Evolutionary conservation across 768 basidiomycete species (phyloP), one percentile per base, ranked within the genome.

Genomic region (Suillus fuscotomentosus): DNA sequence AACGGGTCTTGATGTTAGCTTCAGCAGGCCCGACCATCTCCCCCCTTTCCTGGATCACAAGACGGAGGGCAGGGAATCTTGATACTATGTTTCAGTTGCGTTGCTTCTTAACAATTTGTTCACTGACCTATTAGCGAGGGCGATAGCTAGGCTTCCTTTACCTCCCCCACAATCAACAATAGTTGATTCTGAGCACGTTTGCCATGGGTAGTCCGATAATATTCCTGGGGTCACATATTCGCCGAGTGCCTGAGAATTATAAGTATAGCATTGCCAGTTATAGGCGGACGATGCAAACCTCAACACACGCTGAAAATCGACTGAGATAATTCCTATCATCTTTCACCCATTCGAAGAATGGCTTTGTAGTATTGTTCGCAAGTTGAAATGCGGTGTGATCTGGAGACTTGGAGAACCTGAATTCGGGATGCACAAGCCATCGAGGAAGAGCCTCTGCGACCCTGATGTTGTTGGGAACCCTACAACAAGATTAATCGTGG

Each of bases 161-260:
- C 78, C 79, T 41, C 79, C 79, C 65, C 79, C 79, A 27, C 79
- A 73, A 63, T 81, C 79, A 39, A 81, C 76, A 50, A 81, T 75
- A 14, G 73, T 80, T 76, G 63, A 78, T 78, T 13, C 63, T 31
- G 71, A 69, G 60, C 77, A 72, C 5, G 71, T 70, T 27, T 66
- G 71, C 79, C 79, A 80, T 27, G 78, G 75, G 70, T 79, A 81
- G 69, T 81, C 79, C 1, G 75, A 74, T 48, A 75, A 73, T 24
- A 80, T 77, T 2, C 78, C 78, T 36, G 78, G 78, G 65, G 78
- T 76, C 5, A 22, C 22, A 61, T 41, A 36, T 60, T 60, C 60
- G 36, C 62, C 62, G 57, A 61, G 8, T 22, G 62, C 36, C 62
- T 63, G 17, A 45, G 6, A 14, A 56, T 27, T 17, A 43, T 27